These are phyloP conservation scores for Candida hungchunana DNA, from an alignment of 805 yeast genomes.

Conservation along the genomic window DNA sequence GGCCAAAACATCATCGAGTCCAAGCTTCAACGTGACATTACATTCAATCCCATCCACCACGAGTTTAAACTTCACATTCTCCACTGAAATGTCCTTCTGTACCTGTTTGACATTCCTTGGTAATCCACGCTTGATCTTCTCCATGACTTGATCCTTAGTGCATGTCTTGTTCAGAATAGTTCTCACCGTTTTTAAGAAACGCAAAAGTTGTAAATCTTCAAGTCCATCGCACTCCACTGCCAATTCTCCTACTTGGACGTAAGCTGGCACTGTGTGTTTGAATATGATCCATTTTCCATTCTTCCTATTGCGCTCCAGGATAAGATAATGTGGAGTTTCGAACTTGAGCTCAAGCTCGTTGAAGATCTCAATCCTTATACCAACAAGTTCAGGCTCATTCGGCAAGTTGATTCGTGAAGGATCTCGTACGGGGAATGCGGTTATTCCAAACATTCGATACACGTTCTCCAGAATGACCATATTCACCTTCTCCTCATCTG, in stretches of 20 bases:
- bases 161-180: constrained; percentile 14
- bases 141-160: constrained; percentile 21
- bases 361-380: constrained; percentile 37
- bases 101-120: constrained; percentile 11
- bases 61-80: constrained; percentile 17
- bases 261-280: constrained; percentile 35
- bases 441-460: constrained; percentile 36
- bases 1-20: constrained; percentile 14
- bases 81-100: constrained; percentile 21
- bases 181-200: constrained; percentile 15
- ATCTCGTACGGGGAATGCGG: constrained; percentile 35
- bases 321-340: constrained; percentile 34
- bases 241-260: constrained; percentile 16
- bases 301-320: constrained; percentile 29
- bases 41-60: constrained; percentile 9
- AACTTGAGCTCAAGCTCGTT: constrained; percentile 26
- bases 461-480: constrained; percentile 30
- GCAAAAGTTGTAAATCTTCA: constrained; percentile 12
- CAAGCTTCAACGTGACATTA: constrained; percentile 14
- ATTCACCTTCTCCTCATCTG: constrained; percentile 9
- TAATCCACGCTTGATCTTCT: constrained; percentile 6
- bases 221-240: constrained; percentile 19
- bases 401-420: constrained; percentile 26
- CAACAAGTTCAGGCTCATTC: constrained; percentile 26
- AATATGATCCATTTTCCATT: constrained; percentile 30